These are phyloP conservation scores for Monilinia vaccinii-corymbosi DNA, from an alignment of 2,329 filamentous ascomycete genomes.

Conservation along the genomic window DNA sequence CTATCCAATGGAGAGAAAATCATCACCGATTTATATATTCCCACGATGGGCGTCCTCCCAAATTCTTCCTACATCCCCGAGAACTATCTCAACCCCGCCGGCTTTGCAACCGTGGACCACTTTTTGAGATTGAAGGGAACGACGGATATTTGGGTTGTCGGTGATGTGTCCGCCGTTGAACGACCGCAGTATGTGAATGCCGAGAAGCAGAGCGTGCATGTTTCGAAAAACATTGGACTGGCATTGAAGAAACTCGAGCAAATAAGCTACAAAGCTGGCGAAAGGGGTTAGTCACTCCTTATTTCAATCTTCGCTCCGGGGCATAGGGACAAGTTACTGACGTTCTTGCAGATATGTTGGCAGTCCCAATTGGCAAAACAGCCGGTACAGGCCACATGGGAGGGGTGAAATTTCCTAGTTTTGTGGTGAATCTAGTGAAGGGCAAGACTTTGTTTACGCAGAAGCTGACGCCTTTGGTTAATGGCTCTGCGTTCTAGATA, in stretches of 20 bases:
- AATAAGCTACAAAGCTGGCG: constrained; percentile 17
- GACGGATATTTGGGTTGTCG: constrained; percentile 27
- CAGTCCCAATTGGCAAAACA: constrained; percentile 35
- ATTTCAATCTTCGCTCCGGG: neutral
- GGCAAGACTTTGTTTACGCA: constrained; percentile 24
- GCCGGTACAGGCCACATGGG: constrained; percentile 26
- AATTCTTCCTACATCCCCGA: constrained; percentile 46
- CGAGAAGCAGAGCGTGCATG: constrained; percentile 19
- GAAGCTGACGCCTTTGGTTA: constrained; percentile 15
- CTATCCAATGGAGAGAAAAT: constrained; percentile 41
- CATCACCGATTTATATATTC: constrained; percentile 45
- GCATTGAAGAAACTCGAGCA: constrained; percentile 13
- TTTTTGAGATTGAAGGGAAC: constrained; percentile 38
- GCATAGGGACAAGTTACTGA: neutral
- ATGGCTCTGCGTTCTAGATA: constrained; percentile 17
- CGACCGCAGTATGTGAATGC: constrained; percentile 17
- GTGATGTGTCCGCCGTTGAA: constrained; percentile 23
- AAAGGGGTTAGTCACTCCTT: constrained; percentile 3
- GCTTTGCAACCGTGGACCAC: constrained; percentile 42
- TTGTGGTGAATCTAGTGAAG: constrained; percentile 21
- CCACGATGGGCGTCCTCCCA: constrained; percentile 45
- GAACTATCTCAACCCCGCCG: constrained; percentile 36
- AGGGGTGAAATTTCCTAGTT: constrained; percentile 21
- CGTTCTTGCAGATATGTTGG: constrained; percentile 13
- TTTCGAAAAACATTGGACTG: constrained; percentile 22